A percentile compares a stretch with the other conserved stretches of the same genome.
Evolutionary conservation across 2,329 filamentous ascomycete genomes (phyloP).

Genomic region (Aspergillus candidus): DNA sequence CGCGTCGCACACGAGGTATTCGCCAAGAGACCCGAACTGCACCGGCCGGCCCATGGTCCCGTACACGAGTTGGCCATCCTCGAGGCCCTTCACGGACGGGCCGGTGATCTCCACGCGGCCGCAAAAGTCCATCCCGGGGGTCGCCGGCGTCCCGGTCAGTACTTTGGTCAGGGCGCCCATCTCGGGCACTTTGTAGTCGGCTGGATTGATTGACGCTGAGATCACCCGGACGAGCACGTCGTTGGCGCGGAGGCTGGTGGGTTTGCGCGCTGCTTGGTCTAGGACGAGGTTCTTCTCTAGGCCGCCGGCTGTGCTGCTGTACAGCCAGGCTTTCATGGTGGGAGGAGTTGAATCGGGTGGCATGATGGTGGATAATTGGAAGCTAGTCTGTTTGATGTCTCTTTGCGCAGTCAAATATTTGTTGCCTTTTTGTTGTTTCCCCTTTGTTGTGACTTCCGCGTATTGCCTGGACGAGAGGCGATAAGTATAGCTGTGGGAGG

Average conservation of each 20-base stretch:
- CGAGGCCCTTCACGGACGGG: constrained; percentile 24
- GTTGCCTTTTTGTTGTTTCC: too few species aligned
- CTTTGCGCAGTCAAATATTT: too few species aligned
- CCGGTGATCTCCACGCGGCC: constrained; percentile 40
- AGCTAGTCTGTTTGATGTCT: too few species aligned
- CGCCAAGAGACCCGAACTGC: constrained; percentile 39
- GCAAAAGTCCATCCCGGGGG: constrained; percentile 48
- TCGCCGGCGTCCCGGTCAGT: constrained; percentile 39
- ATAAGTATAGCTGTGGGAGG: too few species aligned
- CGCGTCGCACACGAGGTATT: constrained; percentile 37
- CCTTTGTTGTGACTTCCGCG: too few species aligned
- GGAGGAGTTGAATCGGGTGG: constrained; percentile 4
- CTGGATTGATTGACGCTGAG: constrained; percentile 53
- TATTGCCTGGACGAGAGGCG: too few species aligned
- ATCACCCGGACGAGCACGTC: constrained; percentile 53
- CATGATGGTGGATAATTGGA: too few species aligned
- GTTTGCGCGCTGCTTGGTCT: constrained; percentile 37
- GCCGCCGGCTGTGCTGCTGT: constrained; percentile 39
- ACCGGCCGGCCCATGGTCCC: constrained; percentile 31
- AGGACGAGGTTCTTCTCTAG: constrained; percentile 52
- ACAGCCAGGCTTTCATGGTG: constrained; percentile 57
- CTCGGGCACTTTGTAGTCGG: constrained; percentile 60
- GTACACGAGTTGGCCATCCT: constrained; percentile 42
- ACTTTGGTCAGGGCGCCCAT: constrained; percentile 37
- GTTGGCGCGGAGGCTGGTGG: constrained; percentile 34